Conservation (phyloP, 257 asterid species). For the Gynochthodes officinalis region DNA sequence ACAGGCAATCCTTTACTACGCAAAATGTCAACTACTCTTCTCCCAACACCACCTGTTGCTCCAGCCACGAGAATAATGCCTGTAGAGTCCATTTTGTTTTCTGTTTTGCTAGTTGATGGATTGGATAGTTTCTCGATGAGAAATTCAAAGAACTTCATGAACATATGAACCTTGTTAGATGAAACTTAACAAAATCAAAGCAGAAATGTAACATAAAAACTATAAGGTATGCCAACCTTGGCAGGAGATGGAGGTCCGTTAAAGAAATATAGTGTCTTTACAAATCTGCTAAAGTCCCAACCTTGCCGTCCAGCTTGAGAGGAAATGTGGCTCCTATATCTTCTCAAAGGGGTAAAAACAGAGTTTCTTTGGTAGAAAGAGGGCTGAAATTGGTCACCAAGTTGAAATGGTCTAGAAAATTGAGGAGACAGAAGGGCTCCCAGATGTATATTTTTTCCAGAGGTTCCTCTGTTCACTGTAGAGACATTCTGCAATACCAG, state of each 20-base stretch:
- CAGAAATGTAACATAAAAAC: conserved; percentile 9
- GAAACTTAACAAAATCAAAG: neutral
- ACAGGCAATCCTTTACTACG: conserved; percentile 60
- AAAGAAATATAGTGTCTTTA: conserved; percentile 79
- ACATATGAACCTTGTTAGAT: conserved; percentile 40
- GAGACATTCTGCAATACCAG: conserved; percentile 45
- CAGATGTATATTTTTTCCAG: conserved; percentile 26
- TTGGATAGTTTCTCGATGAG: conserved; percentile 89
- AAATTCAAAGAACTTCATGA: conserved; percentile 72
- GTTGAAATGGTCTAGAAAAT: conserved; percentile 43
- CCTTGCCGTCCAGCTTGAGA: conserved; percentile 66
- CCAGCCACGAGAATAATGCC: conserved; percentile 84
- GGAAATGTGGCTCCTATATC: conserved; percentile 37
- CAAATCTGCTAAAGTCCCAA: conserved; percentile 91
- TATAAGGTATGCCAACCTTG: conserved; percentile 49
- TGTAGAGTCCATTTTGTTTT: conserved; percentile 55
- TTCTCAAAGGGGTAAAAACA: conserved; percentile 32
- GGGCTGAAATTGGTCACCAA: conserved; percentile 27
- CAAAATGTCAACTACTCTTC: conserved; percentile 81
- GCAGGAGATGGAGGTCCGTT: conserved; percentile 96
- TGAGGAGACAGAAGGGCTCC: conserved; percentile 28
- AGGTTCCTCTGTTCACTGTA: conserved; percentile 27
- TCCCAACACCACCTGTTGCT: conserved; percentile 98
- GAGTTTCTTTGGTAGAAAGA: conserved; percentile 30
- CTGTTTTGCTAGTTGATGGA: conserved; percentile 72